Base-by-base conservation (phyloP, 805 yeast species). In the Peterozyma xylosa region DNA sequence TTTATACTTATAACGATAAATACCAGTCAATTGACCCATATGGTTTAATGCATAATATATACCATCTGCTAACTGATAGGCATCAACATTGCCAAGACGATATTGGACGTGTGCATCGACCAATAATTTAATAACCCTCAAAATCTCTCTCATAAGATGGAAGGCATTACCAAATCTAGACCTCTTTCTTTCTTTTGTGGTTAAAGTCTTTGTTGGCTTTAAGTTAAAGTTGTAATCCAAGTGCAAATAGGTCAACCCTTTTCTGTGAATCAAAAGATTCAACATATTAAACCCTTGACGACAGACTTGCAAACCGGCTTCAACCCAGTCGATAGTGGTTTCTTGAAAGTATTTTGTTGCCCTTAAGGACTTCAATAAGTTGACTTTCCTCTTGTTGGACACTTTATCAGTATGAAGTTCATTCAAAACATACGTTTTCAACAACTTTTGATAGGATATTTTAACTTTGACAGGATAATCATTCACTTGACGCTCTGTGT, bases 141-240 rank as follows among this genome's bases (percentile, higher is more conserved):
- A 62, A 29, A 93, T 78, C 65, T 93, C 99, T 51, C 99, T 75
- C 61, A 90, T 85, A 45, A 93, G 60, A 64, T 93, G 99, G 67
- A 93, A 93, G 0, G 98, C 95, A 61, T 89, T 83, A 53, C 99
- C 99, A 63, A 93, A 93, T 49, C 99, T 73, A 1, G 98, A 90
- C 54, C 89, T 81, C 63, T 93, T 93, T 53, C 99, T 75, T 59
- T 93, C 99, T 58, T 93, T 93, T 0, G 99, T 93, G 0, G 97
- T 89, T 48, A 93, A 68, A 0, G 99, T 91, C 62, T 91, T 91
- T 1, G 96, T 91, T 2, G 99, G 99, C 62, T 93, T 93, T 55
- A 93, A 66, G 60, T 93, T 93, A 68, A 93, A 93, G 60, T 93
- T 93, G 63, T 89, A 93, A 62, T 93, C 99, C 50, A 93, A 68